Evolutionary conservation across 208 protist genomes (phyloP).

Genomic region (Leishmania mexicana): DNA sequence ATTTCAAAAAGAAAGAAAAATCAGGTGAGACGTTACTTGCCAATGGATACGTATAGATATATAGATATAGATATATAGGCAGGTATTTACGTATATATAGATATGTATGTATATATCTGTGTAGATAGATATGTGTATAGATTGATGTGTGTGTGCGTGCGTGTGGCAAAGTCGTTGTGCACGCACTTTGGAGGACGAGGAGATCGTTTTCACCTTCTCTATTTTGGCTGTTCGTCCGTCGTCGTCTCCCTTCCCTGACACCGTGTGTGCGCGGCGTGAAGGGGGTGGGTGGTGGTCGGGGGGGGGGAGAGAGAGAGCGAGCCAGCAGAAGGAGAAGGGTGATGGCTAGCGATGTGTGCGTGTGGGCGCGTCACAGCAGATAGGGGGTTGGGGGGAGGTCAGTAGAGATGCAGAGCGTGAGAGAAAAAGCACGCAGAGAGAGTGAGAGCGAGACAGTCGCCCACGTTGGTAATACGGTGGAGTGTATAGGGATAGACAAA

Average conservation of each 20-base stretch:
- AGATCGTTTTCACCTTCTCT: neutral
- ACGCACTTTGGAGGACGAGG: no score
- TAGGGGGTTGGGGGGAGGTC: neutral
- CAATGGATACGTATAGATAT: neutral
- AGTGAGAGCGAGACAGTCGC: slow-evolving; percentile 9
- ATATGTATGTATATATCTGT: neutral
- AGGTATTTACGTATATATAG: neutral
- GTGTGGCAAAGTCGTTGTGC: neutral
- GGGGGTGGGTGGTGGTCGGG: neutral
- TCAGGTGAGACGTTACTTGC: neutral
- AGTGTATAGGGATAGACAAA: neutral
- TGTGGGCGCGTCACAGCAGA: neutral
- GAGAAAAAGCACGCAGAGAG: neutral
- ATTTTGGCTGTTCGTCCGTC: neutral
- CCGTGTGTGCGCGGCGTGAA: neutral
- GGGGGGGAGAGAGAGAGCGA: neutral
- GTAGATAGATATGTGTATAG: neutral
- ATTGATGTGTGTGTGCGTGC: no score
- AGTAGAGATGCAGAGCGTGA: neutral
- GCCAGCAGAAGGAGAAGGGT: neutral
- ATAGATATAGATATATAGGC: neutral
- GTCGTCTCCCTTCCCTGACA: neutral
- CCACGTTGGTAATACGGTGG: neutral
- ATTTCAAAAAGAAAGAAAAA: neutral
- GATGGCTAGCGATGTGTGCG: neutral